Evolutionary conservation across 2,329 filamentous ascomycete species (phyloP), one percentile per base, ranked within the genome.

Genomic region (Cladobotryum protrusum): DNA sequence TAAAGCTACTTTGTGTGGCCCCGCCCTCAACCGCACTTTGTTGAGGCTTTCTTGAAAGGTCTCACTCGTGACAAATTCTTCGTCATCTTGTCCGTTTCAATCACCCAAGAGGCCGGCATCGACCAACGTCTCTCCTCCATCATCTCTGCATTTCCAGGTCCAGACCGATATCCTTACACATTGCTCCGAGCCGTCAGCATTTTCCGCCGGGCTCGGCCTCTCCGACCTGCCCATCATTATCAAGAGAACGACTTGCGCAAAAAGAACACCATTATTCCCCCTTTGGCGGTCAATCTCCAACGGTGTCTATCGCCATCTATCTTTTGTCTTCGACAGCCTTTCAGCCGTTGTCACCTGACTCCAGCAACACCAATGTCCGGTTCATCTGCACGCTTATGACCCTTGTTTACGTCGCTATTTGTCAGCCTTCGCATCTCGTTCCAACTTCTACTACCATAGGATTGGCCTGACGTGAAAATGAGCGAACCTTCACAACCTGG

Each of bases 401-500:
- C n/a, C 39, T 18, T 42, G 18, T 42, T 18, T 17, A 8, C 19
- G 17, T 20, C 39, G n/a, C 18, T 20, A 20, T 37, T 42, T 42
- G 39, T 18, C 39, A 43, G 42, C 15, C 20, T 6, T 32, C 24
- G 14, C 9, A 29, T n/a, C 14, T n/a, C 42, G 42, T 15, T 8
- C 9, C 5, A 24, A 14, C 42, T 33, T 14, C 11, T 33, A 17
- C 17, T 15, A n/a, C 24, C 33, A 5, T 33, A 29, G 24, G 15
- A 37, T 12, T 14, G 8, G 12, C 33, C 17, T 32, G 47, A 45
- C 40, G 55, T 53, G 51, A 52, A 59, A 59, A 68, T 70, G 67
- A 64, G 60, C 56, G 60, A 68, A 53, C 50, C 59, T 34, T 57
- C 57, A 14, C 60, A 59, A 37, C 40, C 59, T 34, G 53, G 57